These are phyloP conservation scores for Ogataea henricii DNA, from an alignment of 805 yeast species.

Conservation along the genomic window DNA sequence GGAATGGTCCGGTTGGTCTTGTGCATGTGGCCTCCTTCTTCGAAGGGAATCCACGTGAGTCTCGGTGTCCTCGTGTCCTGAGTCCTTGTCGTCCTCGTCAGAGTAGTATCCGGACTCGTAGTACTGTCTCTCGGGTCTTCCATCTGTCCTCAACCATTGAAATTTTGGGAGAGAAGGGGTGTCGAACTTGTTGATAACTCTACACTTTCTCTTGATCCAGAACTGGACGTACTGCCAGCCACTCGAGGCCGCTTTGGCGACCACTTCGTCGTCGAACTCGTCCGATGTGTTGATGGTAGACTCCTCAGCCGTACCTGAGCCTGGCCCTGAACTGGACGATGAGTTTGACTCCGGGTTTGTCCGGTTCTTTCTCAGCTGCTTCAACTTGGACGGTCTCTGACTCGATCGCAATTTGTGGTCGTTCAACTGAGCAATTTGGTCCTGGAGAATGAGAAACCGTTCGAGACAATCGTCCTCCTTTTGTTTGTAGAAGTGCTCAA, in stretches of 20 bases:
- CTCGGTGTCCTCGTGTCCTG: not conserved
- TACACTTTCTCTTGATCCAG: constrained; percentile 29
- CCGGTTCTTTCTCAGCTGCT: constrained; percentile 14
- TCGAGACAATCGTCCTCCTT: constrained; percentile 62
- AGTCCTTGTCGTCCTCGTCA: constrained; percentile 10
- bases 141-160: constrained; percentile 34
- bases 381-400: constrained; percentile 15
- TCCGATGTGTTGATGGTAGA: constrained; percentile 6
- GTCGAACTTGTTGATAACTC: constrained; percentile 39
- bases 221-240: constrained; percentile 22
- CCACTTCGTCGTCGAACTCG: constrained; percentile 15
- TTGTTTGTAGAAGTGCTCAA: constrained; percentile 59
- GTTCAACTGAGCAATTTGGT: constrained; percentile 64
- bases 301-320: constrained; percentile 3
- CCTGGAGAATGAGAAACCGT: constrained; percentile 62
- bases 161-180: constrained; percentile 45
- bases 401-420: constrained; percentile 47
- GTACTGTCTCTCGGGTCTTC: constrained; percentile 36
- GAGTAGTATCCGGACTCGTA: constrained; percentile 36
- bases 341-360: not conserved
- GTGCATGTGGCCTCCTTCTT: not conserved
- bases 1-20: not conserved
- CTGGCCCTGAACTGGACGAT: not conserved
- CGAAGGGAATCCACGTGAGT: not conserved
- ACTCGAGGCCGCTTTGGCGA: constrained; percentile 14